These are phyloP conservation scores for Pyrenophora seminiperda DNA, from an alignment of 2,329 filamentous ascomycete genomes.

Conservation along the genomic window DNA sequence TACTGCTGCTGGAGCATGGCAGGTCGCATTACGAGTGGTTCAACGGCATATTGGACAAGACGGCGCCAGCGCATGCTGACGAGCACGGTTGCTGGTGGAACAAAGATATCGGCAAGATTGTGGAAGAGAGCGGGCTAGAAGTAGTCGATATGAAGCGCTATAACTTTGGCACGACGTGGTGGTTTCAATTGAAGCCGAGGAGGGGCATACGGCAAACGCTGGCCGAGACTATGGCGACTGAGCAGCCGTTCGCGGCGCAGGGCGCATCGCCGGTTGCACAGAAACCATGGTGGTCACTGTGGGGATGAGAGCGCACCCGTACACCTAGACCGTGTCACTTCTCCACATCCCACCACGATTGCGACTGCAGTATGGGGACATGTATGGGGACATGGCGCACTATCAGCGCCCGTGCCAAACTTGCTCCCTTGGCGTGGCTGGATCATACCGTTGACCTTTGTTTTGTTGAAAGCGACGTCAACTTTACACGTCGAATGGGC, in stretches of 20 bases:
- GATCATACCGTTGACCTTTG: background rate
- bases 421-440: background rate
- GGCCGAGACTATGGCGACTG: constrained; percentile 14
- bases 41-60: constrained; percentile 53
- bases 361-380: too few relatives aligned
- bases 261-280: constrained; percentile 27
- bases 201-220: constrained; percentile 34
- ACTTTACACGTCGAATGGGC: constrained; percentile 7
- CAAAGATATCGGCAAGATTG: constrained; percentile 56
- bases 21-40: constrained; percentile 55
- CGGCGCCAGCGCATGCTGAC: constrained; percentile 55
- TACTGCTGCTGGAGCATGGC: constrained; percentile 58
- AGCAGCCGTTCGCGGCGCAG: constrained; percentile 23
- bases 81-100: constrained; percentile 60
- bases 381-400: constrained; percentile 14
- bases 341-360: constrained; percentile 14
- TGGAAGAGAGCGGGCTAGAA: constrained; percentile 55
- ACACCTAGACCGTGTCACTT: constrained; percentile 10
- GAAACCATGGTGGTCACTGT: constrained; percentile 44
- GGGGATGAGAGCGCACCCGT: constrained; percentile 37
- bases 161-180: constrained; percentile 57
- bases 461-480: constrained; percentile 18
- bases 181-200: constrained; percentile 54
- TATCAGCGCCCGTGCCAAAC: background rate
- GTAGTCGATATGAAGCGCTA: constrained; percentile 53